These are phyloP conservation scores for Salisapilia sapeloensis DNA, from an alignment of 352 stramenopile species.

Conservation along the genomic window DNA sequence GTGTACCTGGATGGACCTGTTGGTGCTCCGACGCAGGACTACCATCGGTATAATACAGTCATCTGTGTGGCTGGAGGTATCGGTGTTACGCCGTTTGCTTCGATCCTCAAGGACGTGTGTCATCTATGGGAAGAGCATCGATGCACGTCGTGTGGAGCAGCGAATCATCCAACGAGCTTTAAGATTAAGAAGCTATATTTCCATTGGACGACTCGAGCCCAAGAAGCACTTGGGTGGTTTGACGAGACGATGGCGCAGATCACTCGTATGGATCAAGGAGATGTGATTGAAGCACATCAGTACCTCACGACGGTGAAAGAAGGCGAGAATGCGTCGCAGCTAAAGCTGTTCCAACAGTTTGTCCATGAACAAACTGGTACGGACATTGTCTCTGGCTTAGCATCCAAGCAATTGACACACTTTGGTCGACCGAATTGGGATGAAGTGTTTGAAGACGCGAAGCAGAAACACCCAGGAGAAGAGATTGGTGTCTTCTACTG, in stretches of 20 bases:
- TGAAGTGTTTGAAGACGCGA: conserved; percentile 39
- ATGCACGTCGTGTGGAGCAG: conserved; percentile 53
- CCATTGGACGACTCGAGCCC: conserved; percentile 67
- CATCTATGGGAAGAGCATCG: conserved; percentile 62
- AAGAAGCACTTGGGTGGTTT: conserved; percentile 75
- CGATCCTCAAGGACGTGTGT: conserved; percentile 61
- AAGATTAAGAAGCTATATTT: conserved; percentile 78
- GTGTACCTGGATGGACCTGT: conserved; percentile 65
- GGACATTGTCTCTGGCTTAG: conserved; percentile 67
- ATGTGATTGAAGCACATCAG: conserved; percentile 68
- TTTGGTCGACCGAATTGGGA: conserved; percentile 80
- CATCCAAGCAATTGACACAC: conserved; percentile 67
- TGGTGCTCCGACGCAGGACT: conserved; percentile 55
- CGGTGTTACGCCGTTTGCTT: conserved; percentile 69
- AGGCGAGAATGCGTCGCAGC: conserved; percentile 45
- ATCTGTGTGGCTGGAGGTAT: conserved; percentile 64
- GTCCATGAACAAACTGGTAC: conserved; percentile 56
- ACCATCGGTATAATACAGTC: conserved; percentile 56
- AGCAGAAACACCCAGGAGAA: conserved; percentile 24
- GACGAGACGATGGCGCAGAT: conserved; percentile 78
- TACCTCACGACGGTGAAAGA: conserved; percentile 72
- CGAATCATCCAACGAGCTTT: conserved; percentile 50
- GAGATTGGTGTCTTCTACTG: conserved; percentile 83
- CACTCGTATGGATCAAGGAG: conserved; percentile 47
- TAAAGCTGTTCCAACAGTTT: conserved; percentile 78